Evolutionary conservation across 179 eudicot species (phyloP).

Genomic region (Carnegiea gigantea): DNA sequence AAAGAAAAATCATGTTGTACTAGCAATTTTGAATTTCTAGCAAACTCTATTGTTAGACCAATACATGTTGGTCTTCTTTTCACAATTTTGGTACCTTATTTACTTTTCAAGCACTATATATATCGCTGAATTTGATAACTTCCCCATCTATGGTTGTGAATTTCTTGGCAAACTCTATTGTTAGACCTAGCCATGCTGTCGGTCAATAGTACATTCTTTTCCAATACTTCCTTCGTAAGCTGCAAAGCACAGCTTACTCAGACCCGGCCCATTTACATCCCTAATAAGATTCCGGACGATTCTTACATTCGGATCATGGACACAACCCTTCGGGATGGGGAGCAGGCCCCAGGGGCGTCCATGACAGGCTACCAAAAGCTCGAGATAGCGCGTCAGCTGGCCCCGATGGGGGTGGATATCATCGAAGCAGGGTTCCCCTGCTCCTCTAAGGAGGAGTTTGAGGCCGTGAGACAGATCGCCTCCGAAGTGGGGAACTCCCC

Average conservation of each 20-base stretch:
- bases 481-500: conserved; percentile 13
- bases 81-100: too few relatives aligned
- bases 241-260: not conserved
- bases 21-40: too few relatives aligned
- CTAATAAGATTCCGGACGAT: conserved; percentile 13
- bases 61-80: too few relatives aligned
- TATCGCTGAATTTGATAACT: not conserved
- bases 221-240: not conserved
- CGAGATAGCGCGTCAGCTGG: conserved; percentile 12
- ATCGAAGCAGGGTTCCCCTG: conserved; percentile 22
- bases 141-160: not conserved
- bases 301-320: conserved; percentile 15
- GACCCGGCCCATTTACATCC: conserved; percentile 17
- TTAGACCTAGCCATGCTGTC: not conserved
- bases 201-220: too few relatives aligned
- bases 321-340: conserved; percentile 24
- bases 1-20: too few relatives aligned
- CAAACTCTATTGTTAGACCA: too few relatives aligned
- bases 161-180: not conserved
- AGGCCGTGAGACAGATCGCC: conserved; percentile 19
- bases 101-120: too few relatives aligned
- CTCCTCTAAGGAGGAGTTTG: conserved; percentile 23
- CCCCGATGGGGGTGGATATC: conserved; percentile 15
- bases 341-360: conserved; percentile 16
- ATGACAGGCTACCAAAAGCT: conserved; percentile 10